Base-by-base conservation (phyloP, 73 alveolate species). In the Blepharisma japonicum region DNA sequence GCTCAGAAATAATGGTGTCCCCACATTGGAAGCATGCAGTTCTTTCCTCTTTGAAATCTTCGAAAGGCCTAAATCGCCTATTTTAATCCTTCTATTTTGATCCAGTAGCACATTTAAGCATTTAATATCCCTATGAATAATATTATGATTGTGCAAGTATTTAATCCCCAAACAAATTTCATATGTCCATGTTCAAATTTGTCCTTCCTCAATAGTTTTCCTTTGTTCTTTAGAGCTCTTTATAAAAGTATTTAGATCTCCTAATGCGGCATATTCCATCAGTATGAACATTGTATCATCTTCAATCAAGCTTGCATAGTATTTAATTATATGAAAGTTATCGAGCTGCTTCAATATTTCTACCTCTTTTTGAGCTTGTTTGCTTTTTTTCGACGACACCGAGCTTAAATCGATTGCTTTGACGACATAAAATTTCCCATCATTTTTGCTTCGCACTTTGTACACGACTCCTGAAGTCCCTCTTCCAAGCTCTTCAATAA, bases 391-490 rank as follows among this genome's bases (percentile, higher is more conserved):
- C 7, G 87, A 42, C 45, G 76, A 71, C 61, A 86, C 14, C 11
- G 45, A 51, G 18, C 53, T 56, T 55, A 92, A 56, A 77, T 90
- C 88, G 25, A 92, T 84, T 82, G 86, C 87, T 77, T 92, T 92
- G 71, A 92, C 77, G 45, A 93, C 92, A 82, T 86, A 89, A 39
- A 83, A 67, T 78, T 55, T 67, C 84, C 84, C 83, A 83, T 92
- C 91, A 20, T 68, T 50, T 79, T 81, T 77, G 6, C 96, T 87
- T 77, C 81, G 81, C 18, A 88, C 96, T 88, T 91, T 91, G 82
- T 86, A 89, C 6, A 93, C 98, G 7, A 85, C 87, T 42, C 98
- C 95, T 82, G 81, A 90, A 6, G 97, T 90, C 4, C 98, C 98
- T 72, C 93, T 80, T 38, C 98, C 98, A 77, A 94, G 86, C 79